Conservation (phyloP, 495 filamentous ascomycete genomes). For the Penicillium steckii region DNA sequence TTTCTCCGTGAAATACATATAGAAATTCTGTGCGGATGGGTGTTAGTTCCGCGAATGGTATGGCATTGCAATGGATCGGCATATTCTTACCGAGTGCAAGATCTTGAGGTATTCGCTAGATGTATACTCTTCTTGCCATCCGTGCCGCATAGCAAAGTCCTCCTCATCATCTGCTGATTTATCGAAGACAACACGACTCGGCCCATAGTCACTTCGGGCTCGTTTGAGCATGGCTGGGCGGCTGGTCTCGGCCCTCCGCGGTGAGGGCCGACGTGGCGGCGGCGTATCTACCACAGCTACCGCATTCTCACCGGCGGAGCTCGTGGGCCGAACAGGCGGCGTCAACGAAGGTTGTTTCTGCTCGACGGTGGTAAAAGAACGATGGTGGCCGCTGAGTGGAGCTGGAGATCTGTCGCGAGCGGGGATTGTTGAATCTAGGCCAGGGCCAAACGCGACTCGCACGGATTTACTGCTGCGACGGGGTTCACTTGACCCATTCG, state of each 20-base stretch:
- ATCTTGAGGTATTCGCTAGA: slow-evolving; percentile 57
- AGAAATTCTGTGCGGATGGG: slow-evolving; percentile 58
- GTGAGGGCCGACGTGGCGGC: slow-evolving; percentile 27
- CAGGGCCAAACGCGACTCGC: slow-evolving; percentile 47
- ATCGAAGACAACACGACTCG: slow-evolving; percentile 37
- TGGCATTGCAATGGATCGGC: neutral
- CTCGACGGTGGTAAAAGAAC: slow-evolving; percentile 40
- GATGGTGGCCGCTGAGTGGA: slow-evolving; percentile 36
- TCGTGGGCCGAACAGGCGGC: slow-evolving; percentile 30
- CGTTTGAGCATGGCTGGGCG: slow-evolving; percentile 60
- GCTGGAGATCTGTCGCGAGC: slow-evolving; percentile 42
- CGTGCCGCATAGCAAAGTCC: slow-evolving; percentile 58
- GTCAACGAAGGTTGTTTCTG: slow-evolving; percentile 25
- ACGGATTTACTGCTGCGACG: slow-evolving; percentile 40
- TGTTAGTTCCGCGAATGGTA: slow-evolving; percentile 9
- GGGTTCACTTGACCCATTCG: slow-evolving; percentile 32
- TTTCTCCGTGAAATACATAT: slow-evolving; percentile 99
- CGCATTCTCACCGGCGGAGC: slow-evolving; percentile 34
- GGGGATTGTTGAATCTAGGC: slow-evolving; percentile 43
- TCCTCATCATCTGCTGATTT: slow-evolving; percentile 42
- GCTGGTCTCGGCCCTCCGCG: slow-evolving; percentile 36
- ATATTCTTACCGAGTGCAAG: slow-evolving; percentile 53
- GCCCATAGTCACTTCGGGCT: slow-evolving; percentile 70
- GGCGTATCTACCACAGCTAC: slow-evolving; percentile 18
- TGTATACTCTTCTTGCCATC: slow-evolving; percentile 61